Percentiles rank a stretch among this genome's conserved stretches.
These are phyloP conservation scores for Neopestalotiopsis rosae DNA, from an alignment of 2,329 filamentous ascomycete species.

Conservation along the genomic window DNA sequence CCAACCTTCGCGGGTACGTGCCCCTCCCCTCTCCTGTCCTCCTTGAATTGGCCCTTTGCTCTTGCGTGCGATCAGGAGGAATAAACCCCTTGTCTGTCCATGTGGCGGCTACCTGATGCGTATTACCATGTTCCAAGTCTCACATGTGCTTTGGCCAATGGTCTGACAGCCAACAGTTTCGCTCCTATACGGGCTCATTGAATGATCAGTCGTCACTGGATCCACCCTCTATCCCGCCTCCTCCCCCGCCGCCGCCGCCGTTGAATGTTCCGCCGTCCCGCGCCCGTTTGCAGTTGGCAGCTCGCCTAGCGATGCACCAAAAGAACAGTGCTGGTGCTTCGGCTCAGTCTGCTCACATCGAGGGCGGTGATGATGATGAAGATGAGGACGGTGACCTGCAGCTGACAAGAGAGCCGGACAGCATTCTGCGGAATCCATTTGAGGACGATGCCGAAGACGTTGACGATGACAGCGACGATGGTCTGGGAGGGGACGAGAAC, in stretches of 20 bases:
- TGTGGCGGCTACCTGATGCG: not conserved
- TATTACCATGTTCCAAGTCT: not conserved
- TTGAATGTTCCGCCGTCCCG: slow-evolving; percentile 86
- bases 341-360: slow-evolving; percentile 43
- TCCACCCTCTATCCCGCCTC: slow-evolving; percentile 64
- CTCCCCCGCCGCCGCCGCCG: slow-evolving; percentile 74
- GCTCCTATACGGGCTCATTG: slow-evolving; percentile 61
- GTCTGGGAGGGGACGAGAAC: slow-evolving; percentile 41
- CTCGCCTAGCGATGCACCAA: slow-evolving; percentile 77
- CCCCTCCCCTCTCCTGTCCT: not conserved
- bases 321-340: slow-evolving; percentile 60
- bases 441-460: slow-evolving; percentile 57
- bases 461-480: slow-evolving; percentile 49
- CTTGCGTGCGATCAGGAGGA: not conserved
- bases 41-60: not conserved
- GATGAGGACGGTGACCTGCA: slow-evolving; percentile 38
- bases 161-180: slow-evolving; percentile 50
- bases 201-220: slow-evolving; percentile 55
- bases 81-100: not conserved
- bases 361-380: slow-evolving; percentile 46
- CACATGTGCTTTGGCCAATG: not conserved
- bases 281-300: slow-evolving; percentile 88
- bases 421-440: slow-evolving; percentile 37
- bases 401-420: slow-evolving; percentile 25
- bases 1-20: not conserved